Conservation (phyloP, 768 basidiomycete genomes). For the Kwoniella sp. region DNA sequence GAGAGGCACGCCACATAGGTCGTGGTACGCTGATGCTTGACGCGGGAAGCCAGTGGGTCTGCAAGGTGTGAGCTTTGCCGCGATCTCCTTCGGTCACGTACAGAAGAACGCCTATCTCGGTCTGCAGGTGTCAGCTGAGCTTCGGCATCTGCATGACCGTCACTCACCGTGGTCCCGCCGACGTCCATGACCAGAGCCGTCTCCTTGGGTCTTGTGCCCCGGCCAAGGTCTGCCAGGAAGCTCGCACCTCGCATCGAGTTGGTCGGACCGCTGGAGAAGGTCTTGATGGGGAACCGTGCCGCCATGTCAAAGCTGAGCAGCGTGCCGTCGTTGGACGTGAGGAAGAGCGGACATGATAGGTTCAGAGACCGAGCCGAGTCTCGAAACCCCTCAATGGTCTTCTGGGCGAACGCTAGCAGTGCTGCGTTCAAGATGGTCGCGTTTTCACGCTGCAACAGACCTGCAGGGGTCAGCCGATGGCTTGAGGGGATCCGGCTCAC, state of each 20-base stretch:
- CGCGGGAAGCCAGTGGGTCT: conserved; percentile 63
- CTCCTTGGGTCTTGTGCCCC: conserved; percentile 31
- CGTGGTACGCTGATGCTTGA: conserved; percentile 61
- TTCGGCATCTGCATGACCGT: too few relatives aligned
- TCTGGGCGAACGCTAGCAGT: conserved; percentile 59
- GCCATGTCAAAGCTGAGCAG: conserved; percentile 51
- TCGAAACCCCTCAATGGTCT: conserved; percentile 59
- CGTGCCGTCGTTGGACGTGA: conserved; percentile 49
- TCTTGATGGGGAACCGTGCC: conserved; percentile 60
- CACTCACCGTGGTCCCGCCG: conserved; percentile 58
- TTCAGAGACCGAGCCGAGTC: conserved; percentile 55
- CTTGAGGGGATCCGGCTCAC: neutral
- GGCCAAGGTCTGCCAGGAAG: conserved; percentile 55
- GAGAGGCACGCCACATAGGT: conserved; percentile 62
- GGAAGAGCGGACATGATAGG: conserved; percentile 52
- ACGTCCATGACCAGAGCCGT: conserved; percentile 57
- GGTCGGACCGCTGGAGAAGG: conserved; percentile 62
- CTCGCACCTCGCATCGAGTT: conserved; percentile 69
- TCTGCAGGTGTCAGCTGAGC: neutral
- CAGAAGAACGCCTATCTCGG: conserved; percentile 31
- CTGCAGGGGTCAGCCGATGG: conserved; percentile 29
- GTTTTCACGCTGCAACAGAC: conserved; percentile 66
- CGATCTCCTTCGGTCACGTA: conserved; percentile 52
- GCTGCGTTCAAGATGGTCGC: conserved; percentile 65
- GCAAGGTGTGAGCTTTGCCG: conserved; percentile 54